A percentile compares a stretch with the other conserved stretches of the same genome.
Evolutionary conservation across 345 rosid genomes (phyloP).

Genomic region (Aquilaria sinensis): DNA sequence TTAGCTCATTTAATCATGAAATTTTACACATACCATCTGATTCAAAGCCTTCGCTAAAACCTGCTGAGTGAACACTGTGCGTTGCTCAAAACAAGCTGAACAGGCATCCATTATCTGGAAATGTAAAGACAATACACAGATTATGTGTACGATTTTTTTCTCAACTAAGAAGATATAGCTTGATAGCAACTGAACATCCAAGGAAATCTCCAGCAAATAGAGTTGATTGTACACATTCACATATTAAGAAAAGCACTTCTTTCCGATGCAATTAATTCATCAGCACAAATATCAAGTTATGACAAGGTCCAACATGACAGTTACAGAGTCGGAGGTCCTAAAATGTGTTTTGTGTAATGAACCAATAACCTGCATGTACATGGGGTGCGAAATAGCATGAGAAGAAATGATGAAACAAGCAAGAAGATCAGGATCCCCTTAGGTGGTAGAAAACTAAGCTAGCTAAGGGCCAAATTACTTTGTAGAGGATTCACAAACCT

Average conservation of each 20-base stretch:
- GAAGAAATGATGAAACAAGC: neutral
- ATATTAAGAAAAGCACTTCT: no score
- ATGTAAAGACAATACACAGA: neutral
- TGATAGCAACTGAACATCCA: neutral
- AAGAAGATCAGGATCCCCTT: neutral
- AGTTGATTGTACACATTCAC: neutral
- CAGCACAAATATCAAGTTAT: no score
- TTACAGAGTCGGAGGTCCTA: no score
- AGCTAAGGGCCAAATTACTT: neutral
- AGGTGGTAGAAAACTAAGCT: constrained; percentile 5
- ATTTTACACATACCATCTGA: constrained; percentile 64
- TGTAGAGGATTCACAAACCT: constrained; percentile 38
- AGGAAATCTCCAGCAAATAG: neutral
- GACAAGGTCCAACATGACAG: no score
- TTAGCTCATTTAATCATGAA: neutral
- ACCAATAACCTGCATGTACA: no score
- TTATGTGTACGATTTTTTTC: no score
- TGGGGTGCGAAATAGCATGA: neutral
- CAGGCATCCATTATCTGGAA: constrained; percentile 90
- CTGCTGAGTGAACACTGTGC: constrained; percentile 93
- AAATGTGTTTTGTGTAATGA: no score
- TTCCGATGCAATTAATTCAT: no score
- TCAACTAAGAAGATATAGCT: no score
- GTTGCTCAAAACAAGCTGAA: constrained; percentile 96
- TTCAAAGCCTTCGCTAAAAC: constrained; percentile 93